Evolutionary conservation across 1,139 yeast species (phyloP).

Genomic region (Scheffersomyces lignicola): DNA sequence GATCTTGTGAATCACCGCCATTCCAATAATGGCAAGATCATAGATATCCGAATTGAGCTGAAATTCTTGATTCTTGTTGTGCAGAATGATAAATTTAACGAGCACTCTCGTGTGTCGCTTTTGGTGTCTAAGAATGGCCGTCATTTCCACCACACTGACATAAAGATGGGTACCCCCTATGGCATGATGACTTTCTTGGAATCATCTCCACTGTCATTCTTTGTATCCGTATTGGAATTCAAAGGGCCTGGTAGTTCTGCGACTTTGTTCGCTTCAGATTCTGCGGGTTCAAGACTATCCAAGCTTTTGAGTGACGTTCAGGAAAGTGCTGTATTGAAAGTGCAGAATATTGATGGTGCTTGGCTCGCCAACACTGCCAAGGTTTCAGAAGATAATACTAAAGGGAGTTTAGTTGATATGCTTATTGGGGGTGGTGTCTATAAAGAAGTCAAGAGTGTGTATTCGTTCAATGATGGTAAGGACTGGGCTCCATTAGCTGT

Average conservation of each 20-base stretch:
- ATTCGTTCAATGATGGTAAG: slow-evolving; percentile 65
- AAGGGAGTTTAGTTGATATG: slow-evolving; percentile 24
- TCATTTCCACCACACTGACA: slow-evolving; percentile 51
- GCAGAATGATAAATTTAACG: slow-evolving; percentile 47
- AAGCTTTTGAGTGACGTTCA: slow-evolving; percentile 46
- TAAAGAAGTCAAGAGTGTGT: slow-evolving; percentile 23
- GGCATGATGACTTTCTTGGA: slow-evolving; percentile 55
- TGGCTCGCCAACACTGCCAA: slow-evolving; percentile 56
- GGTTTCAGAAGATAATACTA: slow-evolving; percentile 22
- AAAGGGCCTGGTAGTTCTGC: slow-evolving; percentile 22
- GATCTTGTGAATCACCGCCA: slow-evolving; percentile 20
- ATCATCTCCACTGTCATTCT: slow-evolving; percentile 57
- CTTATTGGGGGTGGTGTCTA: slow-evolving; percentile 25
- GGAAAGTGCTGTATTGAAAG: slow-evolving; percentile 47
- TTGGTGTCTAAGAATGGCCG: slow-evolving; percentile 61
- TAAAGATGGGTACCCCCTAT: slow-evolving; percentile 43
- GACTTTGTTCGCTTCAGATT: slow-evolving; percentile 59
- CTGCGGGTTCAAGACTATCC: slow-evolving; percentile 58
- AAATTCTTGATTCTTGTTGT: slow-evolving; percentile 55
- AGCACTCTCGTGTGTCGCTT: slow-evolving; percentile 43
- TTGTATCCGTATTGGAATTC: slow-evolving; percentile 48
- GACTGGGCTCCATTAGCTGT: slow-evolving; percentile 57
- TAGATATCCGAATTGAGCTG: slow-evolving; percentile 50
- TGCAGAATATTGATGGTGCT: slow-evolving; percentile 68
- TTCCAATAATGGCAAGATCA: slow-evolving; percentile 39